phyloP scores from a whole-genome alignment of 306 rosid genomes.

The Cicer pinnatifidum region DNA sequence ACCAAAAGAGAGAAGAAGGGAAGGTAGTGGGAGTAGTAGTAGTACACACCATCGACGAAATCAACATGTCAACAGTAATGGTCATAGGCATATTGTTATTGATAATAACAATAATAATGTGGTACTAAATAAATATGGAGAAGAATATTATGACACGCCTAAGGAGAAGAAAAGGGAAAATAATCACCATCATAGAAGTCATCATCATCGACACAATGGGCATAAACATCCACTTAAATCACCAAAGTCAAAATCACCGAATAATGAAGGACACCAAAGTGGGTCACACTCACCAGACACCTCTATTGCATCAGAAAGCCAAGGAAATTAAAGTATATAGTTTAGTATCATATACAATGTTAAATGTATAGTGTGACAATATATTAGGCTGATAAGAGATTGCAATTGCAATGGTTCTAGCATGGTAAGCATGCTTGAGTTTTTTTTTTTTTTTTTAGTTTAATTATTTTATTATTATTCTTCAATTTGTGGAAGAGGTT shows the following conservation, averaged over 20 bases:
- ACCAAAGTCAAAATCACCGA: slow-evolving; percentile 53
- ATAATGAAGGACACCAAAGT: slow-evolving; percentile 36
- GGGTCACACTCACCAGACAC: slow-evolving; percentile 57
- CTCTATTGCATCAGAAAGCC: slow-evolving; percentile 47
- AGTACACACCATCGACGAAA: slow-evolving; percentile 17
- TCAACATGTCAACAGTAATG: slow-evolving; percentile 35
- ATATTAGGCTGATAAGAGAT: not conserved
- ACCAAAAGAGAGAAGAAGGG: slow-evolving; percentile 51
- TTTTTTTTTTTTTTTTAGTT: not conserved
- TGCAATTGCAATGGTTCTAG: slow-evolving; percentile 36
- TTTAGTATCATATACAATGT: slow-evolving; percentile 13
- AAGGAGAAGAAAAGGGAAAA: slow-evolving; percentile 51
- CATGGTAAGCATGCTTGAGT: slow-evolving; percentile 41
- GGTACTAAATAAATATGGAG: slow-evolving; percentile 6
- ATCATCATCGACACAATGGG: slow-evolving; percentile 37
- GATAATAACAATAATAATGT: not conserved
- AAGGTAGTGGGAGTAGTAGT: slow-evolving; percentile 30
- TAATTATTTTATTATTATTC: not conserved
- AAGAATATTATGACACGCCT: slow-evolving; percentile 37
- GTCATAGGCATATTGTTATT: slow-evolving; percentile 15
- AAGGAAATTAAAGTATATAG: slow-evolving; percentile 41
- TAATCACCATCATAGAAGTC: slow-evolving; percentile 33
- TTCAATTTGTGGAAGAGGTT: slow-evolving; percentile 19
- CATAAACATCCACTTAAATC: slow-evolving; percentile 45
- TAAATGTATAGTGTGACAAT: slow-evolving; percentile 46